phyloP scores from a whole-genome alignment of 176 grass and related monocot species.

The Paspalum vaginatum region DNA sequence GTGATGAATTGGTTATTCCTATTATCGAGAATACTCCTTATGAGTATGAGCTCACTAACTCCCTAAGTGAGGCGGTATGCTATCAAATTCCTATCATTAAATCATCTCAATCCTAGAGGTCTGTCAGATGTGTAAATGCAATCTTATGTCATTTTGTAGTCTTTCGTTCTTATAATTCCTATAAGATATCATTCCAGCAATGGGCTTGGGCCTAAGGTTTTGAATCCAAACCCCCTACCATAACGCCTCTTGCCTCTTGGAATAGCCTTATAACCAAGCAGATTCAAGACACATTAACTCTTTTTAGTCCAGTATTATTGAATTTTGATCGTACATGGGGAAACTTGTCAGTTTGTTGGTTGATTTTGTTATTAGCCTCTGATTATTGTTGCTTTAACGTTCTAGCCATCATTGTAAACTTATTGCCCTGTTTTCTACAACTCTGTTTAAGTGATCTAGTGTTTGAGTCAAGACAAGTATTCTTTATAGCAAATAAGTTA shows the following conservation, averaged over 20 bases:
- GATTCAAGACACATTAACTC: not conserved
- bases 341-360: not conserved
- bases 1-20: constrained; percentile 88
- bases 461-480: not conserved
- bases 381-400: not conserved
- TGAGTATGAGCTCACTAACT: constrained; percentile 91
- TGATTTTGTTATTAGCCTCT: not conserved
- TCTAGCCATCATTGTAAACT: not conserved
- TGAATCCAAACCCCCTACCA: not conserved
- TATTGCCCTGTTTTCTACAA: not conserved
- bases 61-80: constrained; percentile 78
- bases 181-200: constrained; percentile 9
- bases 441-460: constrained; percentile 12
- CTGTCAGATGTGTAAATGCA: not conserved
- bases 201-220: not conserved
- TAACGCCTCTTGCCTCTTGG: not conserved
- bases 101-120: constrained; percentile 20
- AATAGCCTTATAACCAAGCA: constrained; percentile 5
- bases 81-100: constrained; percentile 30
- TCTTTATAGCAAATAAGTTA: constrained; percentile 21
- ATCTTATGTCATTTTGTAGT: constrained; percentile 21
- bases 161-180: constrained; percentile 15
- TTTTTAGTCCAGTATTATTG: not conserved
- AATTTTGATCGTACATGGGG: not conserved
- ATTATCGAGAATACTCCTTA: constrained; percentile 95